A percentile compares a stretch with the other conserved stretches of the same genome.
These are phyloP conservation scores for Luvunga scandens DNA, from an alignment of 345 rosid genomes.

Conservation along the genomic window DNA sequence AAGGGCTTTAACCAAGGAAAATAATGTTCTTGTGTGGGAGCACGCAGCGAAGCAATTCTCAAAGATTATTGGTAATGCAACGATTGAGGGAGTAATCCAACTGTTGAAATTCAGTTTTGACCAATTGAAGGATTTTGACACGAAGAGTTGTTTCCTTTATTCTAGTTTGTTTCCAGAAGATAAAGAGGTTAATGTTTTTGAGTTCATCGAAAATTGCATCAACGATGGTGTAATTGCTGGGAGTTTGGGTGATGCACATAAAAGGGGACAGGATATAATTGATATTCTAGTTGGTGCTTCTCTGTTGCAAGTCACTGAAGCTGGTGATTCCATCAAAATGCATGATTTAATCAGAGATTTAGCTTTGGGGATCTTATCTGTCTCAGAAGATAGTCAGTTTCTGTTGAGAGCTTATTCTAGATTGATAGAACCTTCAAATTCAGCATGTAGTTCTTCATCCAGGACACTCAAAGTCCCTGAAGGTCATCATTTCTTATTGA, in stretches of 20 bases:
- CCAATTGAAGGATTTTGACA: conserved; percentile 8
- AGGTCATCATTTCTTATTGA: background rate
- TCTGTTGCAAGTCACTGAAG: conserved; percentile 8
- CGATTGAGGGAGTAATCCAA: background rate
- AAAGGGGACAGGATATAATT: conserved; percentile 10
- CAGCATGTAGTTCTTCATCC: background rate
- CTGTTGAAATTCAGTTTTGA: conserved; percentile 5
- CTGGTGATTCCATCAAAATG: conserved; percentile 11
- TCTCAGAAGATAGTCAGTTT: conserved; percentile 1
- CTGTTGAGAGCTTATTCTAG: conserved; percentile 1
- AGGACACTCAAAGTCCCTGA: background rate
- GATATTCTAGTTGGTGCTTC: background rate
- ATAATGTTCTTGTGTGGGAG: conserved; percentile 7
- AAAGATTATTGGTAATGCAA: background rate
- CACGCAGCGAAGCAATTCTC: background rate
- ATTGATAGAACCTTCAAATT: background rate
- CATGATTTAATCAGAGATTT: conserved; percentile 4
- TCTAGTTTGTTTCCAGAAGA: background rate
- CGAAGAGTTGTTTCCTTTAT: conserved; percentile 3
- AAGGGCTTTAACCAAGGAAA: conserved; percentile 6
- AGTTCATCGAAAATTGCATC: conserved; percentile 7
- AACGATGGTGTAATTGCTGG: conserved; percentile 15
- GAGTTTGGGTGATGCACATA: conserved; percentile 5
- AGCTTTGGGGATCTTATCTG: background rate
- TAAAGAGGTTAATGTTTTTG: background rate